A percentile compares a stretch with the other conserved stretches of the same genome.
phyloP scores from a whole-genome alignment of 2,329 filamentous ascomycete genomes.

The Xylariales sp. region DNA sequence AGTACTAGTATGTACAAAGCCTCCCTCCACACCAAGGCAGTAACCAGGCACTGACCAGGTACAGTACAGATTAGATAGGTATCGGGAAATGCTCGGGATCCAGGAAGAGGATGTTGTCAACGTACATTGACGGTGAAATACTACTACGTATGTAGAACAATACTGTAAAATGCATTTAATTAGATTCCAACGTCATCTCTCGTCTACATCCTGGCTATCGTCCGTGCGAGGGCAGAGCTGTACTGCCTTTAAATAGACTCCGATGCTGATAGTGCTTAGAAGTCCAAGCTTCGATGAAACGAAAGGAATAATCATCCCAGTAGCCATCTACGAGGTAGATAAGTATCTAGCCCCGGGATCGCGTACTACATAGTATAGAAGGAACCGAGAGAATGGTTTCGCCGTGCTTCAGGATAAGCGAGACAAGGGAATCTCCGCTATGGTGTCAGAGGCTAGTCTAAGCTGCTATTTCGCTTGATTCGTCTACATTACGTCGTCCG shows the following conservation, averaged over 20 bases:
- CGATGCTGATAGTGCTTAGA: neutral
- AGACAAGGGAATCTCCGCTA: slow-evolving; percentile 14
- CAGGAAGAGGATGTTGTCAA: neutral
- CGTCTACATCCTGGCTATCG: neutral
- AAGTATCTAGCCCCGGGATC: slow-evolving; percentile 14
- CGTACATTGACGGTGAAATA: neutral
- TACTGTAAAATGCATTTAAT: neutral
- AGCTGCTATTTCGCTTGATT: slow-evolving; percentile 19
- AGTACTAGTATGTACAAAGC: neutral
- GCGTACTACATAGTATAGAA: neutral
- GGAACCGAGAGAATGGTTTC: slow-evolving; percentile 32
- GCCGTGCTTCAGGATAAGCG: slow-evolving; percentile 20
- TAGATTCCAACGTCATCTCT: neutral
- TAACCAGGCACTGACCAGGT: too few species aligned
- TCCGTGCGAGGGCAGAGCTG: neutral
- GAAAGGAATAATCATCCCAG: neutral
- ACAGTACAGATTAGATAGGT: slow-evolving; percentile 2
- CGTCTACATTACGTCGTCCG: slow-evolving; percentile 5
- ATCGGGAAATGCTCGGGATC: slow-evolving; percentile 7
- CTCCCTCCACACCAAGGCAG: slow-evolving; percentile 2
- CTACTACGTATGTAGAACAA: too few species aligned
- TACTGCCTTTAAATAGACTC: neutral
- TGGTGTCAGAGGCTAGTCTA: slow-evolving; percentile 18
- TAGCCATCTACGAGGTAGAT: neutral
- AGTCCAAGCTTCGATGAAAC: neutral